A percentile compares a stretch with the other conserved stretches of the same genome.
Conservation (phyloP, 768 basidiomycete species). For the Boletus rubescentipes region DNA sequence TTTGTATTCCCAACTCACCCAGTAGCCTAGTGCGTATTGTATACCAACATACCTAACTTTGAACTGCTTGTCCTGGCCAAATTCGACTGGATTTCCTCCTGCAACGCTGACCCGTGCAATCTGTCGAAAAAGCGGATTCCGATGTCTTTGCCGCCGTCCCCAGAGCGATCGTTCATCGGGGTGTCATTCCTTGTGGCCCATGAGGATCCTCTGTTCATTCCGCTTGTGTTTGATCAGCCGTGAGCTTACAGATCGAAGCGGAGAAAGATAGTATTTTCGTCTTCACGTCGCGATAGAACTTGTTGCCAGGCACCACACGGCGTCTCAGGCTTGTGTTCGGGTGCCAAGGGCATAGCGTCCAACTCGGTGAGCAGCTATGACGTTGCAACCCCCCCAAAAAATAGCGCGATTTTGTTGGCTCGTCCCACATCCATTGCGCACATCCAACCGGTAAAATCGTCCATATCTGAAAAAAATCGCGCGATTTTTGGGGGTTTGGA, state of each 20-base stretch:
- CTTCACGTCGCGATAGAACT: no score
- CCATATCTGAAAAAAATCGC: no score
- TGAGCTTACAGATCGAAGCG: slow-evolving; percentile 64
- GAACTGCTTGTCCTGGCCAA: slow-evolving; percentile 49
- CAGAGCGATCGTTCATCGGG: slow-evolving; percentile 72
- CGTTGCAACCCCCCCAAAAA: no score
- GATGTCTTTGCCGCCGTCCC: slow-evolving; percentile 50
- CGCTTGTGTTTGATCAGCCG: slow-evolving; percentile 37
- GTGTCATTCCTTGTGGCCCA: slow-evolving; percentile 90
- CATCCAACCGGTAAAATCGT: no score
- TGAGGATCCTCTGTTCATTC: slow-evolving; percentile 44
- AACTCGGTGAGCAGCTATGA: no score
- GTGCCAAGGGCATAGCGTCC: no score
- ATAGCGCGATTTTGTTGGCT: no score
- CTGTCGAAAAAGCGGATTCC: slow-evolving; percentile 56
- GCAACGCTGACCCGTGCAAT: slow-evolving; percentile 57
- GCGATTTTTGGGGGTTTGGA: no score
- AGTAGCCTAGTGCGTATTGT: slow-evolving; percentile 8
- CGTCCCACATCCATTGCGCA: no score
- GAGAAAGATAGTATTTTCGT: no score
- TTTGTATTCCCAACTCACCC: neutral
- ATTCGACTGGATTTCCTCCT: slow-evolving; percentile 68
- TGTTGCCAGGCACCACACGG: no score
- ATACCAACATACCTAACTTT: slow-evolving; percentile 9
- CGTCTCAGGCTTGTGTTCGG: no score